Conservation (phyloP, 2,329 filamentous ascomycete genomes). For the Calonectria hongkongensis region DNA sequence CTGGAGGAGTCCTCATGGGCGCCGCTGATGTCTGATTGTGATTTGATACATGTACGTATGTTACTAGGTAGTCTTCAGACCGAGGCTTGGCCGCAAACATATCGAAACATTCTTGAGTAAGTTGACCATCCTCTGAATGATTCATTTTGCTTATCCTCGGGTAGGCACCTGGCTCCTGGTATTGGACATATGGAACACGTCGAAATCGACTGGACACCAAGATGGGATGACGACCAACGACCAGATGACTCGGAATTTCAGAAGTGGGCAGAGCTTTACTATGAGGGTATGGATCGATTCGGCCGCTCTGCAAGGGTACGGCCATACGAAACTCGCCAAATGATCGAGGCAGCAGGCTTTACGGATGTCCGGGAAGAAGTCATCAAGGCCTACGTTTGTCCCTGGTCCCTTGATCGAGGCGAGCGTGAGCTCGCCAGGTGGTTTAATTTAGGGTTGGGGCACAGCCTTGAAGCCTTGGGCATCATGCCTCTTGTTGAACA, state of each 20-base stretch:
- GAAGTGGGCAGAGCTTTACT: conserved; percentile 82
- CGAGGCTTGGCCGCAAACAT: conserved; percentile 81
- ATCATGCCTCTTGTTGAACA: conserved; percentile 80
- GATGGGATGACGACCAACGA: conserved; percentile 80
- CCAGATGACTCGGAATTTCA: conserved; percentile 74
- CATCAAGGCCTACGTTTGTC: conserved; percentile 82
- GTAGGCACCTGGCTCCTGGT: conserved; percentile 84
- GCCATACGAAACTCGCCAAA: conserved; percentile 69
- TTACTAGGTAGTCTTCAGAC: conserved; percentile 85
- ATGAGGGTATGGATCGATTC: conserved; percentile 79
- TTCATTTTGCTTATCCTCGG: conserved; percentile 38
- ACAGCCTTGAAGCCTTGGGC: conserved; percentile 83
- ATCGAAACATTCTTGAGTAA: conserved; percentile 80
- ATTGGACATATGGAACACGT: conserved; percentile 88
- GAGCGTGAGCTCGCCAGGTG: conserved; percentile 83
- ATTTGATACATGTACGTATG: conserved; percentile 89
- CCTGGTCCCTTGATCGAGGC: conserved; percentile 80
- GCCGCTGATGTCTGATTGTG: conserved; percentile 72
- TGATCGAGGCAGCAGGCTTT: conserved; percentile 84
- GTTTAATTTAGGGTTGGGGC: conserved; percentile 87
- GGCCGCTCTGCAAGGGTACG: conserved; percentile 79
- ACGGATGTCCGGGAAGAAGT: conserved; percentile 84
- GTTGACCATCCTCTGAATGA: conserved; percentile 52
- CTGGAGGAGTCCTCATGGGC: conserved; percentile 83
- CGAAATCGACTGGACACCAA: conserved; percentile 89